Evolutionary conservation across 495 filamentous ascomycete species (phyloP).

Genomic region (Oleoguttula mirabilis): DNA sequence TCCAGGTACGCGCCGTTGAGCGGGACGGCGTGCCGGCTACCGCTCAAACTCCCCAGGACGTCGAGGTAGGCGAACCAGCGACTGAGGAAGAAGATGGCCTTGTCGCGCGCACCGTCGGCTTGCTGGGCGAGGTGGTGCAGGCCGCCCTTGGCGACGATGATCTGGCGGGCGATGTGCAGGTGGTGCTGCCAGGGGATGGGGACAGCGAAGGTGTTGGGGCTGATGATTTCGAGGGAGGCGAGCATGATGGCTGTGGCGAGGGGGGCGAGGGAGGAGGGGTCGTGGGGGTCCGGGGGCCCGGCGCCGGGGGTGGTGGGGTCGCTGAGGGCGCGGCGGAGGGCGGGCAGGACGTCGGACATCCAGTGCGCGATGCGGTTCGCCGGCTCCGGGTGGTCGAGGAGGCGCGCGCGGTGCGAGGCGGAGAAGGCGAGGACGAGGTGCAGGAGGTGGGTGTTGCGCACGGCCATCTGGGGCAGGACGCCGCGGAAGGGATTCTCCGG

Average conservation of each 20-base stretch:
- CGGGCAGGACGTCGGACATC: constrained; percentile 67
- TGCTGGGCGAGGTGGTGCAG: constrained; percentile 42
- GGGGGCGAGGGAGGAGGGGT: constrained; percentile 42
- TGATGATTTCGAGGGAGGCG: constrained; percentile 74
- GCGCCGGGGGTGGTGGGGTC: constrained; percentile 32
- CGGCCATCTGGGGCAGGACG: constrained; percentile 60
- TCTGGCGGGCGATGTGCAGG: constrained; percentile 60
- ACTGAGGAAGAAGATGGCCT: constrained; percentile 64
- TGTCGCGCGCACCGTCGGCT: constrained; percentile 35
- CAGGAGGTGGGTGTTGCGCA: constrained; percentile 54
- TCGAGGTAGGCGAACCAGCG: constrained; percentile 84
- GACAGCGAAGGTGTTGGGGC: constrained; percentile 66
- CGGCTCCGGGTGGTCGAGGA: constrained; percentile 63
- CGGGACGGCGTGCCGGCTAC: constrained; percentile 48
- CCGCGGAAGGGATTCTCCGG: constrained; percentile 60
- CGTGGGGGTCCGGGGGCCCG: constrained; percentile 5
- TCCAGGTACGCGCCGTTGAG: constrained; percentile 37
- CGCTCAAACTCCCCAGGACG: constrained; percentile 63
- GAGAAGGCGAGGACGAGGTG: constrained; percentile 72
- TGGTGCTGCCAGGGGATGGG: constrained; percentile 67
- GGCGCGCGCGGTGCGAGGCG: constrained; percentile 67
- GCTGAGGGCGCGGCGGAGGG: constrained; percentile 55
- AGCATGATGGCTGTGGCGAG: constrained; percentile 81
- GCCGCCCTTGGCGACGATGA: constrained; percentile 59
- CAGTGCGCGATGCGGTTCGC: constrained; percentile 64